These are phyloP conservation scores for Metarhizium sp. DNA, from an alignment of 2,329 filamentous ascomycete genomes.

Conservation along the genomic window DNA sequence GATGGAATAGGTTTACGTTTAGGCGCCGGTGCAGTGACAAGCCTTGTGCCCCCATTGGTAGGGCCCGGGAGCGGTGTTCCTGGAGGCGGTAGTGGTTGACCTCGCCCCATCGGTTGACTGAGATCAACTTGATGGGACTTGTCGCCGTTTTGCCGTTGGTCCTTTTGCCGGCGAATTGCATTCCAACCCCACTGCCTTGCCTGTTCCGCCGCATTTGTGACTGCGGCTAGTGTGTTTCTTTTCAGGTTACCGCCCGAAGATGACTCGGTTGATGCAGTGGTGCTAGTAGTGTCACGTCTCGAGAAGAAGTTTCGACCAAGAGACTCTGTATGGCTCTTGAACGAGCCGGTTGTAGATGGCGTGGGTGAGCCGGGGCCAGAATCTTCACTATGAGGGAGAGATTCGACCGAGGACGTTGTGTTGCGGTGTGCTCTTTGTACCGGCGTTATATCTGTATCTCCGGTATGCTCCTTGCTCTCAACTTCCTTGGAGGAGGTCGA, in stretches of 20 bases:
- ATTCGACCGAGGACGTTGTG: constrained; percentile 28
- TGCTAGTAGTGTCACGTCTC: constrained; percentile 27
- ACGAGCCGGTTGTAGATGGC: constrained; percentile 25
- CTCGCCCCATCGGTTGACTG: constrained; percentile 68
- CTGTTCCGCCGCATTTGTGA: constrained; percentile 45
- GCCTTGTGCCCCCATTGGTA: constrained; percentile 51
- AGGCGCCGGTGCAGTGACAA: constrained; percentile 46
- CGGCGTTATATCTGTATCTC: constrained; percentile 18
- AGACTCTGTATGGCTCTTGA: constrained; percentile 30
- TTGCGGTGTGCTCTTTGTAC: constrained; percentile 22
- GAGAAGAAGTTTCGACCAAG: constrained; percentile 30
- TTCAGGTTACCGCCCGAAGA: constrained; percentile 29
- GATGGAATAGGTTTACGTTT: constrained; percentile 58
- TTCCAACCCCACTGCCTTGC: constrained; percentile 52
- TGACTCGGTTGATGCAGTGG: constrained; percentile 26
- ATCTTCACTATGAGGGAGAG: constrained; percentile 15
- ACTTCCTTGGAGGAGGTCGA: constrained; percentile 39
- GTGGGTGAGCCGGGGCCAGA: constrained; percentile 16
- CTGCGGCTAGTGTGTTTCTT: constrained; percentile 41
- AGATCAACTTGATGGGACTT: constrained; percentile 31
- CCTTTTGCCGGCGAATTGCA: constrained; percentile 42
- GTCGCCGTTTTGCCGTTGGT: constrained; percentile 26
- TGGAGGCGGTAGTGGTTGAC: constrained; percentile 71
- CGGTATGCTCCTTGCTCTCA: constrained; percentile 27
- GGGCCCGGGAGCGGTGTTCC: constrained; percentile 64